Base-by-base conservation (phyloP, 352 stramenopile genomes). In the Phytophthora sansomeana region DNA sequence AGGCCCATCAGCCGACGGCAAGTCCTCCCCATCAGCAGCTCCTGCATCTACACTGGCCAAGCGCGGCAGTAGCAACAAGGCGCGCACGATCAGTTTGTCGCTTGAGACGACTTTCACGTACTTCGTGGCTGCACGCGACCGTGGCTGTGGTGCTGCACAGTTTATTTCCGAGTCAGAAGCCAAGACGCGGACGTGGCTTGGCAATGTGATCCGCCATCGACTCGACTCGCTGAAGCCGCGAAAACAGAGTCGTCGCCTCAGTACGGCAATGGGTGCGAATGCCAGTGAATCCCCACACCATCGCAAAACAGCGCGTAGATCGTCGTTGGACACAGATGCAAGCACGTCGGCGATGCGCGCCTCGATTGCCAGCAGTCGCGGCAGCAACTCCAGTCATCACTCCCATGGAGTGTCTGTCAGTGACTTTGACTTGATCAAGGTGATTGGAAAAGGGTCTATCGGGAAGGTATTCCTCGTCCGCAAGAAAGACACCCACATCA, bases 391-490 rank as follows among this genome's bases (percentile, higher is more conserved):
- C 14, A 76, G 69, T 33, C 50, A 65, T 0, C 42, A 78, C 42
- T 58, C 56, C 7, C 68, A 72, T 41, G 65, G 75, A 6, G 74
- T 90, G 24, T 96, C 90, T 32, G 87, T 94, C 11, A 92, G 88
- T 35, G 87, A 96, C 60, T 94, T 96, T 61, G 83, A 93, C 26
- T 58, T 93, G 67, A 91, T 96, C 58, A 87, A 90, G 39, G 84
- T 94, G 14, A 92, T 96, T 44, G 87, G 87, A 33, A 89, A 91
- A 44, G 87, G 87, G 29, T 87, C 66, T 63, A 96, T 97, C 60
- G 92, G 92, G 51, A 97, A 96, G 69, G 92, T 98, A 7, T 88
- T 97, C 43, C 72, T 97, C 9, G 90, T 96, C 30, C 79, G 85
- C 44, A 92, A 96, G 47, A 84, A 92, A 62, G 87, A 96, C 54